These are phyloP conservation scores for Crithidia bombi DNA, from an alignment of 208 protist genomes.

Conservation along the genomic window DNA sequence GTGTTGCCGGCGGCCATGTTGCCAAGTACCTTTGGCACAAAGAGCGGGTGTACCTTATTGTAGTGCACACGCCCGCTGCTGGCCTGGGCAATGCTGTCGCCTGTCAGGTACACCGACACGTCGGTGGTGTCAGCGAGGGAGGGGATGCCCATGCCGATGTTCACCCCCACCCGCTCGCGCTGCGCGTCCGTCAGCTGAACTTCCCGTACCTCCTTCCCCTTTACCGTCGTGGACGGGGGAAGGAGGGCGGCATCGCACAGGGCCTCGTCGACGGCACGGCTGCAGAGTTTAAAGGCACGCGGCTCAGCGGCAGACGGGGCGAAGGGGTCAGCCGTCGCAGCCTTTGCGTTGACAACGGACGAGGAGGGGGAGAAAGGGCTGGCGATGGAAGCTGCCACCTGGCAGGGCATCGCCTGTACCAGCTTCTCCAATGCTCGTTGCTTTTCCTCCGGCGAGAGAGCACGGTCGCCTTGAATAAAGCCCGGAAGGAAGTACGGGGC, in stretches of 20 bases:
- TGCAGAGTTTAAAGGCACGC: conserved; percentile 53
- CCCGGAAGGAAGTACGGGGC: conserved; percentile 70
- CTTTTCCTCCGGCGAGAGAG: conserved; percentile 32
- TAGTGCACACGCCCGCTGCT: conserved; percentile 35
- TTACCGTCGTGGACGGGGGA: not conserved
- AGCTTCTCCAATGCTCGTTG: conserved; percentile 37
- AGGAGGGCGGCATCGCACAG: conserved; percentile 65
- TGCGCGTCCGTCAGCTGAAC: not conserved
- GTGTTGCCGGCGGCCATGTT: conserved; percentile 96
- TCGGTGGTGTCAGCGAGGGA: conserved; percentile 82
- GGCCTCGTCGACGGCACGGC: conserved; percentile 66
- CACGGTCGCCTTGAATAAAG: conserved; percentile 53
- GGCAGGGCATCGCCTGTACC: conserved; percentile 63
- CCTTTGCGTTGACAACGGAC: not conserved
- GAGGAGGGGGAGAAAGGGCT: conserved; percentile 1
- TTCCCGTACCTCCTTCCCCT: not conserved
- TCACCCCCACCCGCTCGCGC: conserved; percentile 78
- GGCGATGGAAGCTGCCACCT: conserved; percentile 65
- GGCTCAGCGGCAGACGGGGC: conserved; percentile 60
- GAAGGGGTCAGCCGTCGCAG: conserved; percentile 38
- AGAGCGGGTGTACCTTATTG: conserved; percentile 89
- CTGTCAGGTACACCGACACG: conserved; percentile 56
- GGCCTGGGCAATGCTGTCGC: conserved; percentile 5
- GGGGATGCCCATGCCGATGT: conserved; percentile 91
- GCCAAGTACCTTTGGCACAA: conserved; percentile 97